Conservation (phyloP, 257 asterid species). For the Nicotiana otophora region DNA sequence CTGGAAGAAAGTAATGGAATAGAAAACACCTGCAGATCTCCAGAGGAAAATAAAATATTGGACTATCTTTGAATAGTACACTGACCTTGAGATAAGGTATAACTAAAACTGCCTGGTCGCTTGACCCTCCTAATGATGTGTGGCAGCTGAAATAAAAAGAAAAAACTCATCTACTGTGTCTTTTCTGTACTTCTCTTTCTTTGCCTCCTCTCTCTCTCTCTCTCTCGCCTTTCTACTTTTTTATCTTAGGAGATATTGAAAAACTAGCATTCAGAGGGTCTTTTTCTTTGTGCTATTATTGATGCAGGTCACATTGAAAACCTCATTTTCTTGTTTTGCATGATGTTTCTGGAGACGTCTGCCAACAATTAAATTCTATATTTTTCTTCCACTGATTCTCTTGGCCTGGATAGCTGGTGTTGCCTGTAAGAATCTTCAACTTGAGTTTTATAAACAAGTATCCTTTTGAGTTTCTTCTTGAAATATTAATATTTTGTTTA, state of each 20-base stretch:
- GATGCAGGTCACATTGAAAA: background rate
- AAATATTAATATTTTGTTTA: background rate
- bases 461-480: conserved; percentile 13
- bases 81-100: no score
- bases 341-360: conserved; percentile 66
- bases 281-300: background rate
- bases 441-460: background rate
- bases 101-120: no score
- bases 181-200: background rate
- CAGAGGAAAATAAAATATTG: no score
- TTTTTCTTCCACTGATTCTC: conserved; percentile 51
- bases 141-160: no score
- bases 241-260: no score
- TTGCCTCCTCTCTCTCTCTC: no score
- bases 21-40: no score
- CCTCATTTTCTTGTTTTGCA: background rate
- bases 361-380: conserved; percentile 59
- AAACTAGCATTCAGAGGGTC: no score
- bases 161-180: no score
- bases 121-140: no score
- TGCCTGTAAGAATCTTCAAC: conserved; percentile 37
- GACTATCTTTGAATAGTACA: background rate
- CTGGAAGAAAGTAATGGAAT: no score
- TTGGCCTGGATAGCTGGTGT: conserved; percentile 70
- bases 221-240: no score